A percentile compares a stretch with the other conserved stretches of the same genome.
Evolutionary conservation across 176 grass and related monocot species (phyloP).

Genomic region (Lolium multiflorum): DNA sequence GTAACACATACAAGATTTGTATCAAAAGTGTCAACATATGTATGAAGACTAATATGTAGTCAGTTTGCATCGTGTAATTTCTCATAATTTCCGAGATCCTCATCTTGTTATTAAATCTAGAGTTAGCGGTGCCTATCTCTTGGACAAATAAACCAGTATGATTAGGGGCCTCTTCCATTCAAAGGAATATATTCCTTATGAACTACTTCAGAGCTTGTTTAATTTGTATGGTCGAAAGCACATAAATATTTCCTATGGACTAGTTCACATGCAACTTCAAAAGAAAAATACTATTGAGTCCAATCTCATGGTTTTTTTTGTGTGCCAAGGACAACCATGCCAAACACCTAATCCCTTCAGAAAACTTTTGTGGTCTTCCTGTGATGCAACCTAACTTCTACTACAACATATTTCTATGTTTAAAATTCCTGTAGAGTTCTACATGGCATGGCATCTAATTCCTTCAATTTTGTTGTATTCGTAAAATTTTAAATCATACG

Average conservation of each 20-base stretch:
- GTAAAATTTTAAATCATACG: background rate
- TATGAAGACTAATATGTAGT: slow-evolving; percentile 6
- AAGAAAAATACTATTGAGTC: background rate
- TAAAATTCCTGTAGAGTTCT: background rate
- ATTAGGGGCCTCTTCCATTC: background rate
- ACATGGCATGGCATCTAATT: background rate
- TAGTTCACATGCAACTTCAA: background rate
- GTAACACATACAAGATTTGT: background rate
- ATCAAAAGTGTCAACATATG: background rate
- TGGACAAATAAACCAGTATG: background rate
- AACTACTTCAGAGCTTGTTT: slow-evolving; percentile 1
- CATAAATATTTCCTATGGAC: background rate
- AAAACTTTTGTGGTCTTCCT: background rate
- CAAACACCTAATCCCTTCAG: background rate
- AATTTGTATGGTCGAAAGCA: background rate
- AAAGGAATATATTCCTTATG: no score
- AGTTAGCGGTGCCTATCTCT: background rate
- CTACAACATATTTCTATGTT: background rate
- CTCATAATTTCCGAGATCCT: background rate
- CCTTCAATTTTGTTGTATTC: background rate
- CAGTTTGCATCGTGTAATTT: background rate
- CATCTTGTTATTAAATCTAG: background rate
- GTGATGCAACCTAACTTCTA: background rate
- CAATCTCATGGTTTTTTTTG: background rate
- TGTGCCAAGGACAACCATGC: background rate